A percentile compares a stretch with the other conserved stretches of the same genome.
Evolutionary conservation across 1,284 basidiomycete species (phyloP).

Genomic region (Cutaneotrichosporon cyanovorans): DNA sequence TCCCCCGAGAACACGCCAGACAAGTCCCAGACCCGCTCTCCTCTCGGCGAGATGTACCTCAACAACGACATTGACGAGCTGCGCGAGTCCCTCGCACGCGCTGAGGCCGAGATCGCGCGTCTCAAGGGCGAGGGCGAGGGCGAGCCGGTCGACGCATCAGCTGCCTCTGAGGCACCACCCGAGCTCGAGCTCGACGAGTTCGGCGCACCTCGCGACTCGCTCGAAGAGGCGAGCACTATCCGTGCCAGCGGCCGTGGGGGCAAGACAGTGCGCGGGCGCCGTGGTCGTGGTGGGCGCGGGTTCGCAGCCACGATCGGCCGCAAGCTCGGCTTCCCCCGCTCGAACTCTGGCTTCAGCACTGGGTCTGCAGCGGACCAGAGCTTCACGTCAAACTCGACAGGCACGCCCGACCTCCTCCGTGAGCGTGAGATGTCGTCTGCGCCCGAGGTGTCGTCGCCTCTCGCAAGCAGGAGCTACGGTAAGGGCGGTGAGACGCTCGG

Average conservation of each 20-base stretch:
- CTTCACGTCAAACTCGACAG: constrained; percentile 36
- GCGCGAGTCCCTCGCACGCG: constrained; percentile 33
- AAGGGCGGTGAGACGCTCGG: constrained; percentile 19
- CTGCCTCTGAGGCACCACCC: background rate
- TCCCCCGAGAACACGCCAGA: constrained; percentile 59
- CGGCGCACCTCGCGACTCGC: constrained; percentile 12
- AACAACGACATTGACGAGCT: constrained; percentile 44
- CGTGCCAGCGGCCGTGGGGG: constrained; percentile 20
- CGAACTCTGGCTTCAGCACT: constrained; percentile 19
- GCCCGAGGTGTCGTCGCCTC: constrained; percentile 10
- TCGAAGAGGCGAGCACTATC: constrained; percentile 6
- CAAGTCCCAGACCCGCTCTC: constrained; percentile 29
- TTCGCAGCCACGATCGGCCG: constrained; percentile 30
- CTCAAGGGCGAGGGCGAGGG: constrained; percentile 22
- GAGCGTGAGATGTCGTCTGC: constrained; percentile 16
- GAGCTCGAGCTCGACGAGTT: constrained; percentile 28
- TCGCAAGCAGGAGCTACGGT: constrained; percentile 6
- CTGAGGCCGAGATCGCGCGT: constrained; percentile 37
- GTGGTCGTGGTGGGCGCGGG: constrained; percentile 30
- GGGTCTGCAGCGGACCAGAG: constrained; percentile 25
- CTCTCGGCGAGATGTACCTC: constrained; percentile 41
- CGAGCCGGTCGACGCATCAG: constrained; percentile 1
- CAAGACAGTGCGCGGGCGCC: constrained; percentile 30
- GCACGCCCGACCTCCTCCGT: constrained; percentile 40
- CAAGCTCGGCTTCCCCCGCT: constrained; percentile 37